Evolutionary conservation across 148 eudicot genomes (phyloP).

Genomic region (Suaeda aralocaspica): DNA sequence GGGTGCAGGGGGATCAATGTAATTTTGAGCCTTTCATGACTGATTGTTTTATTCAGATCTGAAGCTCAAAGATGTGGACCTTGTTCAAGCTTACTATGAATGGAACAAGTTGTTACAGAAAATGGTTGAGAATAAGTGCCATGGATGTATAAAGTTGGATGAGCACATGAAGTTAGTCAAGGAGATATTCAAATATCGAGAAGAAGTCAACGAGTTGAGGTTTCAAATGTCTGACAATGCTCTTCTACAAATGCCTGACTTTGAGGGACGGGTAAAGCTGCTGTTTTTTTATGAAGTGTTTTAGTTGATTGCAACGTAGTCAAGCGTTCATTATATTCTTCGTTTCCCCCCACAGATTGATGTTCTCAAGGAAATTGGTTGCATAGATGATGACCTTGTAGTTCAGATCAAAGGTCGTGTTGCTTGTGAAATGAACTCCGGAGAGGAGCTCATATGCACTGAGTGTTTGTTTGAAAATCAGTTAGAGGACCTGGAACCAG

Average conservation of each 20-base stretch:
- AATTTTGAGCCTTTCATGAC: background rate
- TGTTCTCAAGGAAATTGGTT: conserved; percentile 80
- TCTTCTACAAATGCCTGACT: conserved; percentile 97
- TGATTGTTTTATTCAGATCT: conserved; percentile 53
- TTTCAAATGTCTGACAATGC: conserved; percentile 99
- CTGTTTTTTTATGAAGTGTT: background rate
- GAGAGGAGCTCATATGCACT: conserved; percentile 95
- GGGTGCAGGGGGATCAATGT: background rate
- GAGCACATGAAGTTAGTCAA: conserved; percentile 68
- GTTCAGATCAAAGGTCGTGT: conserved; percentile 99
- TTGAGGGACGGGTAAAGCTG: conserved; percentile 87
- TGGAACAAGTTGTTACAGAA: conserved; percentile 62
- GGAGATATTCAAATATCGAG: conserved; percentile 57
- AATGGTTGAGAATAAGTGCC: conserved; percentile 89
- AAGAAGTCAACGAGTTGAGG: conserved; percentile 69
- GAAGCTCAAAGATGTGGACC: conserved; percentile 64
- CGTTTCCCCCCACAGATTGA: conserved; percentile 58
- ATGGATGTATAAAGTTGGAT: conserved; percentile 84
- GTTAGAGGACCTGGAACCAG: conserved; percentile 90
- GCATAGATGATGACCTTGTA: conserved; percentile 90
- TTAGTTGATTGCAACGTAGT: conserved; percentile 3
- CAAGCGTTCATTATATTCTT: background rate
- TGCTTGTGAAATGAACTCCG: conserved; percentile 99
- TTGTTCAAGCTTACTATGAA: conserved; percentile 59
- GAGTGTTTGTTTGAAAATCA: conserved; percentile 99